Evolutionary conservation across 306 rosid genomes (phyloP).

Genomic region (Senna tora): DNA sequence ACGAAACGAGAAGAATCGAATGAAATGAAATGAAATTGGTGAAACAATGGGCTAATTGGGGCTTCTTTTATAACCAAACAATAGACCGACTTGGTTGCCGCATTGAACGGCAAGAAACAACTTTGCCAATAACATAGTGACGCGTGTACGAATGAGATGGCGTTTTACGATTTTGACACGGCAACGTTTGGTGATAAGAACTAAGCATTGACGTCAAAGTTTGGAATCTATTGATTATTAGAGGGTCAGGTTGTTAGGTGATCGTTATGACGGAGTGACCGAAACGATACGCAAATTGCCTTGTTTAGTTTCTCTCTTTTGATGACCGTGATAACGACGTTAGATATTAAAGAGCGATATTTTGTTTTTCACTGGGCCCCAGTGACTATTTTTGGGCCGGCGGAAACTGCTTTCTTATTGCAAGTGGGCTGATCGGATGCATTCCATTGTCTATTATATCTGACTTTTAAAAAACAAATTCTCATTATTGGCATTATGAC

Average conservation of each 20-base stretch:
- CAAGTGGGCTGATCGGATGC: slow-evolving; percentile 10
- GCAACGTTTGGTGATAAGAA: slow-evolving; percentile 18
- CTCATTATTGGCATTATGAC: too few relatives aligned
- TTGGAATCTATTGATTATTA: neutral
- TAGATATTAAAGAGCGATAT: neutral
- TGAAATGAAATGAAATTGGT: neutral
- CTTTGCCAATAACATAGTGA: neutral
- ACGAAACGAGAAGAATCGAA: neutral
- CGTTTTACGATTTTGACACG: neutral
- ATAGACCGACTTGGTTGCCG: slow-evolving; percentile 12
- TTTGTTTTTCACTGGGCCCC: neutral
- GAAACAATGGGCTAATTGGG: neutral
- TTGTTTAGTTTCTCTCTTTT: neutral
- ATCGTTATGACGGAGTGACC: neutral
- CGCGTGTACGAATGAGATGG: slow-evolving; percentile 21
- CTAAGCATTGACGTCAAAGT: neutral
- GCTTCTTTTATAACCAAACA: neutral
- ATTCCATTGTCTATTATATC: neutral
- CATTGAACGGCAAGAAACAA: neutral
- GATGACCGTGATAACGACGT: neutral
- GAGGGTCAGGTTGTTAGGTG: neutral
- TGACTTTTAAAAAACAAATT: too few relatives aligned
- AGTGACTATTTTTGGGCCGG: neutral
- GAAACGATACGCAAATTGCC: neutral
- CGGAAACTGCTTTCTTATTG: neutral